A percentile compares a stretch with the other conserved stretches of the same genome.
phyloP scores from a whole-genome alignment of 495 filamentous ascomycete genomes.

The Daldinia vernicosa region DNA sequence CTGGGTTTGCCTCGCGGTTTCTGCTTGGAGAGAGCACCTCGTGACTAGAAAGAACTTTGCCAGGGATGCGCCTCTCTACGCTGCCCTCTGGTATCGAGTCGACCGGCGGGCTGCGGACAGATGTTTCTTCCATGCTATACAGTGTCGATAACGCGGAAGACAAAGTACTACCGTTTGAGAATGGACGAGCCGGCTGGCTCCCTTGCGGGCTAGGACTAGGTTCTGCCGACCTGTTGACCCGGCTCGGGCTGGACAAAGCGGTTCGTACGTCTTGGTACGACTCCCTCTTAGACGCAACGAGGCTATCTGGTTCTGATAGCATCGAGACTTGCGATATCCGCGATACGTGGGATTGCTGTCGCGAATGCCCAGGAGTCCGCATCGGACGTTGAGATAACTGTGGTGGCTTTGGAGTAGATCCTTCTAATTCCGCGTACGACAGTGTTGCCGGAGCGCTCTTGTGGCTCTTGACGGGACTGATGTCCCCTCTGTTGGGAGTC shows the following conservation, averaged over 20 bases:
- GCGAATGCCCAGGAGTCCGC: conserved; percentile 30
- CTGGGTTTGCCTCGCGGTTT: neutral
- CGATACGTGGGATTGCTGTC: conserved; percentile 39
- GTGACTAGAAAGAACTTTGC: conserved; percentile 20
- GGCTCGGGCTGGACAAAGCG: conserved; percentile 40
- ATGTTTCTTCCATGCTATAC: conserved; percentile 55
- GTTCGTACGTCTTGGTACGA: conserved; percentile 39
- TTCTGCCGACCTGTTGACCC: conserved; percentile 17
- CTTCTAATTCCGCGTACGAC: conserved; percentile 32
- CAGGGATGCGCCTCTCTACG: neutral
- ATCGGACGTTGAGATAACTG: conserved; percentile 18
- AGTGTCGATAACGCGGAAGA: conserved; percentile 57
- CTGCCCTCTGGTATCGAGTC: conserved; percentile 3
- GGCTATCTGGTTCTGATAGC: conserved; percentile 50
- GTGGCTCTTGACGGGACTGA: conserved; percentile 43
- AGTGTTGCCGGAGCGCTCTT: conserved; percentile 46
- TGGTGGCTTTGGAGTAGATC: conserved; percentile 1
- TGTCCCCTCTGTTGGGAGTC: conserved; percentile 15
- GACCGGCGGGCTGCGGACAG: conserved; percentile 29
- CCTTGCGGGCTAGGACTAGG: conserved; percentile 29
- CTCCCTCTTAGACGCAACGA: conserved; percentile 24
- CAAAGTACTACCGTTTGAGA: conserved; percentile 47
- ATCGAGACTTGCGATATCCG: conserved; percentile 47
- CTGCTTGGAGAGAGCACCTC: conserved; percentile 17
- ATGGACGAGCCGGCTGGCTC: conserved; percentile 14